Percentiles rank a stretch among this genome's conserved stretches.
These are phyloP conservation scores for Boletus coccyginus DNA, from an alignment of 768 basidiomycete genomes.

Conservation along the genomic window DNA sequence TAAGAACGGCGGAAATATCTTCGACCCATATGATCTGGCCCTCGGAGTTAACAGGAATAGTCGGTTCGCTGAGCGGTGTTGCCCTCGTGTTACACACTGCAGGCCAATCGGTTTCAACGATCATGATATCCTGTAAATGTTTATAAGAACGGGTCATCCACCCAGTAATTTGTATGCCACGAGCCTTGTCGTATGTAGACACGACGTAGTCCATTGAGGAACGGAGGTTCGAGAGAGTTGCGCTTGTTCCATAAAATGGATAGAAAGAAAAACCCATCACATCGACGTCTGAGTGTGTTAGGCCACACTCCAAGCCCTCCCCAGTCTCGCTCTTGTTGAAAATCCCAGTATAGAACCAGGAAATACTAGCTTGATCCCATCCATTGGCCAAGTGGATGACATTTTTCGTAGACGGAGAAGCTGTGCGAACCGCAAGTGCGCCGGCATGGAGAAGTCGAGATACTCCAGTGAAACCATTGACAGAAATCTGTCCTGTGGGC, in stretches of 20 bases:
- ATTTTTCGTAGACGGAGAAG: constrained; percentile 2
- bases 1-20: background rate
- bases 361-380: constrained; percentile 1
- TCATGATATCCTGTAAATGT: constrained; percentile 6
- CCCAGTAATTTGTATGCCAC: background rate
- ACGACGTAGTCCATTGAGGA: constrained; percentile 2
- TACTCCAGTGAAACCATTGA: constrained; percentile 3
- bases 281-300: constrained; percentile 7
- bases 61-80: constrained; percentile 9
- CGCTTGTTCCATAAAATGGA: constrained; percentile 7
- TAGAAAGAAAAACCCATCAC: constrained; percentile 10
- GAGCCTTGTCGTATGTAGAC: constrained; percentile 9
- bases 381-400: constrained; percentile 9
- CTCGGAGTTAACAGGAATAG: background rate
- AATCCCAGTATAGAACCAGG: constrained; percentile 8
- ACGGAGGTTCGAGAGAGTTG: constrained; percentile 9
- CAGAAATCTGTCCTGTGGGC: constrained; percentile 1
- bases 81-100: background rate
- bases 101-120: constrained; percentile 15
- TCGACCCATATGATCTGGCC: constrained; percentile 12
- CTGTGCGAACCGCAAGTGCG: constrained; percentile 7
- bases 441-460: constrained; percentile 37
- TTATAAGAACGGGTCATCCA: background rate
- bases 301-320: background rate
- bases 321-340: background rate